Conservation (phyloP, 805 yeast genomes). For the Pichia deserticola region DNA sequence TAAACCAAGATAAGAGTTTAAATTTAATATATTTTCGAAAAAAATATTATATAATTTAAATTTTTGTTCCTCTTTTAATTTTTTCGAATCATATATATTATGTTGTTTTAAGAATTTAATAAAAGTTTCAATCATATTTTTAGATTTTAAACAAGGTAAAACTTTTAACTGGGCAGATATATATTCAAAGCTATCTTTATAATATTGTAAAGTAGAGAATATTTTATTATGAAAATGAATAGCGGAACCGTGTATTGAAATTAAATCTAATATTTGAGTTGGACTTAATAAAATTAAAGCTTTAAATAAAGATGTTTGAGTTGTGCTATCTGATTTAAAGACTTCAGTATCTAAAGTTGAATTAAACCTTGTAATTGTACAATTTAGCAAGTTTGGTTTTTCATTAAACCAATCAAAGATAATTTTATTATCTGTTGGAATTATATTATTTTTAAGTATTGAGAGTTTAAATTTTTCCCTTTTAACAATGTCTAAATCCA, state of each 20-base stretch:
- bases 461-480: not conserved
- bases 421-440: not conserved
- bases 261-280: not conserved
- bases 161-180: not conserved
- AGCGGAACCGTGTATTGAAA: not conserved
- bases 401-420: not conserved
- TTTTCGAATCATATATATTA: not conserved
- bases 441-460: not conserved
- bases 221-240: not conserved
- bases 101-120: not conserved
- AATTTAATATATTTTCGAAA: not conserved
- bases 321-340: not conserved
- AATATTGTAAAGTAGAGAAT: not conserved
- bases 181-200: slow-evolving; percentile 2
- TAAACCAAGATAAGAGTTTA: not conserved
- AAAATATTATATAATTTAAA: not conserved
- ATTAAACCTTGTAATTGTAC: not conserved
- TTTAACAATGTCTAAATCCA: not conserved
- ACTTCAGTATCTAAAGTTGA: too few relatives aligned
- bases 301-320: not conserved
- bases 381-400: not conserved
- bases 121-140: not conserved
- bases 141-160: not conserved
- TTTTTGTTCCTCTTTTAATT: not conserved
- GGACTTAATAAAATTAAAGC: not conserved